These are phyloP conservation scores for Jacaranda copaia DNA, from an alignment of 257 asterid species.

Conservation along the genomic window DNA sequence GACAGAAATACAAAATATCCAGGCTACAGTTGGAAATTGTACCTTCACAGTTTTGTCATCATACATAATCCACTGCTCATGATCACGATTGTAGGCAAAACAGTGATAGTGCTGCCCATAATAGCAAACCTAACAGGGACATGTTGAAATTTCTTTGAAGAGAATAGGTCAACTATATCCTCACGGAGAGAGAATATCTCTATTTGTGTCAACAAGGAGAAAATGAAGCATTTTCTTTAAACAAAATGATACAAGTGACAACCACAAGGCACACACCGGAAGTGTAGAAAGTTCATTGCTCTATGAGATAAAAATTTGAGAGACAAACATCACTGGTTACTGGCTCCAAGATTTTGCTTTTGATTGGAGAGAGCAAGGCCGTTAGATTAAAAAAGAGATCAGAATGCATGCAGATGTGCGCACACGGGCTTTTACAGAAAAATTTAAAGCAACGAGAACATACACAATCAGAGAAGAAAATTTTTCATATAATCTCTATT, in stretches of 20 bases:
- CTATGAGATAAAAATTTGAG: not conserved
- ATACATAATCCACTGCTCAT: slow-evolving; percentile 88
- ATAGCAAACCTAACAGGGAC: slow-evolving; percentile 56
- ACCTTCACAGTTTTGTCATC: slow-evolving; percentile 98
- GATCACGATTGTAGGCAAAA: slow-evolving; percentile 80
- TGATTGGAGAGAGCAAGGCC: not conserved
- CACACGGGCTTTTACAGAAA: not conserved
- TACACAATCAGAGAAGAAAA: not conserved
- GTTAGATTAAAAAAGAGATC: slow-evolving; percentile 17
- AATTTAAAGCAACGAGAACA: not conserved
- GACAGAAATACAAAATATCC: not conserved
- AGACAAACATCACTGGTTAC: not conserved
- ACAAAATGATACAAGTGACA: not conserved
- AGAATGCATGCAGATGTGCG: not conserved
- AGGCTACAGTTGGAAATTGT: slow-evolving; percentile 24
- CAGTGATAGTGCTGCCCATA: slow-evolving; percentile 98
- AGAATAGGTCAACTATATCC: not conserved
- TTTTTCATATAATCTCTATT: not conserved
- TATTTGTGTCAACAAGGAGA: slow-evolving; percentile 7
- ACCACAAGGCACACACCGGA: not conserved
- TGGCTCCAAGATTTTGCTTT: not conserved
- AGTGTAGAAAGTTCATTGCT: not conserved
- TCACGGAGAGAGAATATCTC: not conserved
- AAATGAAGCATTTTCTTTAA: not conserved
- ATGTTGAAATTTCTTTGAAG: not conserved